Conservation (phyloP, 2,329 filamentous ascomycete species). For the Botrytis medusae region DNA sequence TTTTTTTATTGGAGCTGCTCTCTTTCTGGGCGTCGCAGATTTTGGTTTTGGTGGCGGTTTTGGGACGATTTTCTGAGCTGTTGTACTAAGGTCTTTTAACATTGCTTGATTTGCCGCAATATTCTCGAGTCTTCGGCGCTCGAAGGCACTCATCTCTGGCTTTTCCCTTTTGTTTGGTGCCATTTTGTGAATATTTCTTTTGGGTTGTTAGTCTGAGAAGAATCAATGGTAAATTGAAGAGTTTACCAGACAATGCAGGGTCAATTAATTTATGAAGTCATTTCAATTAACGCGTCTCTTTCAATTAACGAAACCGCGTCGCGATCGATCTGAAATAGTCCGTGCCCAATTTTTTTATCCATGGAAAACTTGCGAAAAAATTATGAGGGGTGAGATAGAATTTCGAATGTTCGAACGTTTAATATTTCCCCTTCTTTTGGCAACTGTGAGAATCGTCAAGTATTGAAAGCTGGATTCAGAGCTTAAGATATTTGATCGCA, state of each 20-base stretch:
- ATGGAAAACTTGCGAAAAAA: constrained; percentile 8
- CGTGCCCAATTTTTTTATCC: constrained; percentile 8
- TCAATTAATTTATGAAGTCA: constrained; percentile 2
- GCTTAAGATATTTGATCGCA: not conserved
- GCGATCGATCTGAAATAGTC: constrained; percentile 3
- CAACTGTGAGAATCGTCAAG: not conserved
- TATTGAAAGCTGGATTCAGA: not conserved
- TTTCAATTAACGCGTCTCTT: constrained; percentile 18
- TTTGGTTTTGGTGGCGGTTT: constrained; percentile 53
- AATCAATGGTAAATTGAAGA: not conserved
- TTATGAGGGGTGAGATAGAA: not conserved
- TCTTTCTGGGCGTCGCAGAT: constrained; percentile 44
- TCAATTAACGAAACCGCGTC: constrained; percentile 1
- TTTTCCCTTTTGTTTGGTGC: constrained; percentile 45
- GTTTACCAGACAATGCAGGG: not conserved
- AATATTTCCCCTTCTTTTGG: not conserved
- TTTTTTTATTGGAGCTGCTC: constrained; percentile 48
- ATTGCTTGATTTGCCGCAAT: constrained; percentile 84
- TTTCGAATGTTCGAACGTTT: not conserved
- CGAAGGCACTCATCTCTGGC: constrained; percentile 75
- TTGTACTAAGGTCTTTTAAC: constrained; percentile 71
- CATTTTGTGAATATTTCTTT: constrained; percentile 44
- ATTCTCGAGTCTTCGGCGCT: constrained; percentile 80
- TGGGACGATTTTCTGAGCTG: constrained; percentile 68
- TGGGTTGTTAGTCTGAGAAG: not conserved